These are phyloP conservation scores for Thozetella sp. DNA, from an alignment of 495 filamentous ascomycete species.

Conservation along the genomic window DNA sequence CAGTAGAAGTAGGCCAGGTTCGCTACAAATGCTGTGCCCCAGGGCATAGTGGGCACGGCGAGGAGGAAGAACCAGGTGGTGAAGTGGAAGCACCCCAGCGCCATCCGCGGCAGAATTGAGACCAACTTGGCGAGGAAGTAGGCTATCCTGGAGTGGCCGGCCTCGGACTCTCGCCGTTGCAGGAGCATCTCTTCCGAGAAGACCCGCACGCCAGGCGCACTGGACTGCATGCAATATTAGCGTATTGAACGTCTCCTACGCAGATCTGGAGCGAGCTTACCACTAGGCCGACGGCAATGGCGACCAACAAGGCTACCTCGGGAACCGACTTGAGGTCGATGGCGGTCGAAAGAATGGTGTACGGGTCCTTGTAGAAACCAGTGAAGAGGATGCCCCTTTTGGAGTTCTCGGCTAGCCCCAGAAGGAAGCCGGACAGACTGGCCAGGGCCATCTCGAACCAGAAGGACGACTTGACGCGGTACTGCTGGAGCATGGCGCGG, in stretches of 20 bases:
- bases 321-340: slow-evolving; percentile 48
- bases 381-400: slow-evolving; percentile 52
- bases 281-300: slow-evolving; percentile 56
- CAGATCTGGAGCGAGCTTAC: too few relatives aligned
- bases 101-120: slow-evolving; percentile 46
- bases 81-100: slow-evolving; percentile 56
- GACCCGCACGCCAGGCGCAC: slow-evolving; percentile 53
- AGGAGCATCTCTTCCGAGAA: slow-evolving; percentile 61
- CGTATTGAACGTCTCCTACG: too few relatives aligned
- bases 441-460: slow-evolving; percentile 54
- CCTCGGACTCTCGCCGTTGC: slow-evolving; percentile 51
- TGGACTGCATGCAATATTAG: too few relatives aligned
- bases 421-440: slow-evolving; percentile 50
- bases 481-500: slow-evolving; percentile 56
- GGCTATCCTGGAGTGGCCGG: slow-evolving; percentile 54
- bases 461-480: slow-evolving; percentile 45
- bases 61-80: slow-evolving; percentile 51
- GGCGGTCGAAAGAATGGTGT: slow-evolving; percentile 50
- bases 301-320: slow-evolving; percentile 48
- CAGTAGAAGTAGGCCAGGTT: slow-evolving; percentile 60
- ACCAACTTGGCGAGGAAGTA: slow-evolving; percentile 61
- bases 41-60: slow-evolving; percentile 48
- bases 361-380: slow-evolving; percentile 49
- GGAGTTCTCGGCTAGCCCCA: slow-evolving; percentile 51
- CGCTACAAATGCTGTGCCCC: slow-evolving; percentile 37